Conservation (phyloP, 345 rosid species). For the Physaria fendleri region DNA sequence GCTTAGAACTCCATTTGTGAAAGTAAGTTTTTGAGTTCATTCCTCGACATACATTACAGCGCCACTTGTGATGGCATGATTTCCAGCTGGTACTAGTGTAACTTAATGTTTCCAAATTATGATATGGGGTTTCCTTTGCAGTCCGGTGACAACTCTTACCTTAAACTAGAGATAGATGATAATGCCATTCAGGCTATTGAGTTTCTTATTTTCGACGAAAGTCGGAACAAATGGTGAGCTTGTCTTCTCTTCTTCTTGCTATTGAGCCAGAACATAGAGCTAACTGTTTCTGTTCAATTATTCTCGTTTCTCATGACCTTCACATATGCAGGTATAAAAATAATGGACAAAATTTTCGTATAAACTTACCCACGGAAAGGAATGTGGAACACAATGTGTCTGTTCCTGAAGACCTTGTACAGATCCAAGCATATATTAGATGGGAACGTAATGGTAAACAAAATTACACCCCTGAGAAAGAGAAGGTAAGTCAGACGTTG, state of each 20-base stretch:
- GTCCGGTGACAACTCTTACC: conserved; percentile 59
- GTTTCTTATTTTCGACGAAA: conserved; percentile 85
- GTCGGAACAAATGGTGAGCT: conserved; percentile 75
- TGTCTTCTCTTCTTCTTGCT: conserved; percentile 6
- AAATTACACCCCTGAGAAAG: conserved; percentile 61
- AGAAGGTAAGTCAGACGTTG: conserved; percentile 27
- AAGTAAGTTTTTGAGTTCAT: conserved; percentile 41
- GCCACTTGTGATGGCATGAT: conserved; percentile 12
- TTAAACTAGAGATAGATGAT: conserved; percentile 79
- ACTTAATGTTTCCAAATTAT: conserved; percentile 16
- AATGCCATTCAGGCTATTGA: conserved; percentile 69
- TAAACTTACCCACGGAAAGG: conserved; percentile 53
- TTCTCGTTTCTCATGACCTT: conserved; percentile 19
- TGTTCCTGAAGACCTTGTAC: conserved; percentile 95
- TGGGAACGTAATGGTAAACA: conserved; percentile 99
- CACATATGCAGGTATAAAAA: conserved; percentile 66
- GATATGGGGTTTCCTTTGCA: conserved; percentile 26
- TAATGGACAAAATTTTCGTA: conserved; percentile 74
- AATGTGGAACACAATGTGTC: conserved; percentile 37
- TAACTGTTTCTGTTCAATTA: background rate
- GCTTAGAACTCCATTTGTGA: conserved; percentile 79
- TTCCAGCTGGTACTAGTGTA: background rate
- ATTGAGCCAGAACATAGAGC: background rate
- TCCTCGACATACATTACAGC: background rate
- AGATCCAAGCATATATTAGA: conserved; percentile 81